These are phyloP conservation scores for Flaveria floridana DNA, from an alignment of 140 eudicot species.

Conservation along the genomic window DNA sequence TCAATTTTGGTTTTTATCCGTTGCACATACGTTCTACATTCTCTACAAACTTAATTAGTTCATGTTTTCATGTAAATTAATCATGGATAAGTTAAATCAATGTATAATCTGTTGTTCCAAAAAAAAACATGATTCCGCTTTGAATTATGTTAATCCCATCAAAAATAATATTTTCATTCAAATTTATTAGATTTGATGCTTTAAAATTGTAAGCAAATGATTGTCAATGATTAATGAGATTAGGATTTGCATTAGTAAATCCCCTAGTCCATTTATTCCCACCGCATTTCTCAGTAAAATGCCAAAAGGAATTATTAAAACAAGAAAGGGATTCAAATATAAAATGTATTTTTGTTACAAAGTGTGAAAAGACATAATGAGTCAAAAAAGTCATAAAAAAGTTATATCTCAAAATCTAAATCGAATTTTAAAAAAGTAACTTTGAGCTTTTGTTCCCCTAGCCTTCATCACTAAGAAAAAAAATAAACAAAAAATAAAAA, in stretches of 20 bases:
- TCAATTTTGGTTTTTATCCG: neutral
- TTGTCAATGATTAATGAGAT: slow-evolving; percentile 31
- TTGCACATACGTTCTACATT: neutral
- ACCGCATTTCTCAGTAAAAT: no score
- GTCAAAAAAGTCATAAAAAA: no score
- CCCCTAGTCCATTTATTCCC: neutral
- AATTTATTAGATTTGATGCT: slow-evolving; percentile 8
- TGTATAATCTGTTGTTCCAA: neutral
- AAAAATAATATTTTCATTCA: neutral
- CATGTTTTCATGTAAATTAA: neutral
- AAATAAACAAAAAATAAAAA: no score
- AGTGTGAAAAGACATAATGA: no score
- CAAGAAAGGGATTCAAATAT: no score
- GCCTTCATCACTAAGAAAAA: no score
- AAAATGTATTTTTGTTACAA: no score
- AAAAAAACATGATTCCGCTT: neutral
- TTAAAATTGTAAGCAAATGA: slow-evolving; percentile 23
- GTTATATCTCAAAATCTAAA: no score
- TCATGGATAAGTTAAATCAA: neutral
- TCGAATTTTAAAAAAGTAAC: no score
- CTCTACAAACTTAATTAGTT: neutral
- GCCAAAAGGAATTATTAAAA: no score
- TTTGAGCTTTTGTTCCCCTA: no score
- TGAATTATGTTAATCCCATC: neutral
- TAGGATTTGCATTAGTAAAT: neutral